Percentiles rank a stretch among this genome's conserved stretches.
Evolutionary conservation across 495 filamentous ascomycete species (phyloP).

Genomic region (Lasiosphaeria miniovina): DNA sequence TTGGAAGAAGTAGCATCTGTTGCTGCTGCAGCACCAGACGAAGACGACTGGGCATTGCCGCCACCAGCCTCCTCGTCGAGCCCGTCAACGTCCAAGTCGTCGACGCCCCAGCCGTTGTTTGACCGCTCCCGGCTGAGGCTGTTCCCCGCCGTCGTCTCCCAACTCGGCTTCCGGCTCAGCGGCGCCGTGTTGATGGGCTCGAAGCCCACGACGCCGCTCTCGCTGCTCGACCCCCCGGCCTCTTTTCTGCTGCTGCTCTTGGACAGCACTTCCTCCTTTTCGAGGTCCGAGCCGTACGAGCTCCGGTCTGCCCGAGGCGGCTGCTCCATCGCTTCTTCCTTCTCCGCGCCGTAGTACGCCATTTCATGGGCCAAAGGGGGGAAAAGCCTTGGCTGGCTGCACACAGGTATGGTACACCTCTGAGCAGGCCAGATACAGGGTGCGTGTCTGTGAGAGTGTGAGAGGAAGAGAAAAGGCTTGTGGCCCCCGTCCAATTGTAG

Average conservation of each 20-base stretch:
- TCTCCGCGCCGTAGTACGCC: no score
- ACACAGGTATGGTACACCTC: no score
- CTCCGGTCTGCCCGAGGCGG: no score
- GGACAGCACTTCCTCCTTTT: no score
- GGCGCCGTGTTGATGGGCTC: background rate
- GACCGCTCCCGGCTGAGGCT: constrained; percentile 44
- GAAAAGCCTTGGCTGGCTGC: no score
- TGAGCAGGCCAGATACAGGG: no score
- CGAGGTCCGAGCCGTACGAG: no score
- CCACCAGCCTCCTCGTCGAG: constrained; percentile 27
- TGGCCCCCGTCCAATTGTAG: no score
- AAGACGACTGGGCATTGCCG: constrained; percentile 6
- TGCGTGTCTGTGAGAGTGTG: no score
- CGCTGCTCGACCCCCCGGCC: background rate
- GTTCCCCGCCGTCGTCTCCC: background rate
- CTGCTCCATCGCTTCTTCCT: no score
- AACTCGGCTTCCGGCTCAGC: background rate
- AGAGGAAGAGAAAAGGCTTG: no score
- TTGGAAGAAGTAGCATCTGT: background rate
- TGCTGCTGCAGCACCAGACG: constrained; percentile 1
- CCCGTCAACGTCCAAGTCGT: constrained; percentile 41
- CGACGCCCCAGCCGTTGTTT: constrained; percentile 61
- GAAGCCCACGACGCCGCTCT: background rate
- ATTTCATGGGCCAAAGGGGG: no score
- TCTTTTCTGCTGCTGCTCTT: background rate